These are phyloP conservation scores for Giardia muris DNA, from an alignment of 208 protist species.

Conservation along the genomic window DNA sequence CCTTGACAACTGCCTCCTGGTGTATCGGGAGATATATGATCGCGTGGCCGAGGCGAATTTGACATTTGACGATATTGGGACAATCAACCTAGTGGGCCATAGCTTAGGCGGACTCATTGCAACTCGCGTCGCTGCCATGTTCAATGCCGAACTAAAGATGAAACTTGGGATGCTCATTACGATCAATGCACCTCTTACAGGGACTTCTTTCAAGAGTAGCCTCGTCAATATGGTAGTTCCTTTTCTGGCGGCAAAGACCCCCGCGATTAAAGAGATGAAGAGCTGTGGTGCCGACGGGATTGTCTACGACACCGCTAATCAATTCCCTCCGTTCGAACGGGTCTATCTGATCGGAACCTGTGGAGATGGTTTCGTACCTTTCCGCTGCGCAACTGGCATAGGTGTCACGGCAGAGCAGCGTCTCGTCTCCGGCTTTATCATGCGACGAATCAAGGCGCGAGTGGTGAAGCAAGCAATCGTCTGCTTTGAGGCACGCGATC, in stretches of 20 bases:
- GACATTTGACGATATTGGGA: not conserved
- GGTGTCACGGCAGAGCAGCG: not conserved
- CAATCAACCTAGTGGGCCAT: not conserved
- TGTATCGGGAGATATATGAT: not conserved
- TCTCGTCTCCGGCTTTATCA: not conserved
- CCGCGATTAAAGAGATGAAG: not conserved
- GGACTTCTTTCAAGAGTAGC: not conserved
- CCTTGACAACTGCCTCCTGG: not conserved
- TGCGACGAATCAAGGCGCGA: not conserved
- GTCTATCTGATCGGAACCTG: not conserved
- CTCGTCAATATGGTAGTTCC: not conserved
- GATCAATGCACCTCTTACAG: constrained; percentile 10
- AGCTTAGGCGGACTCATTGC: not conserved
- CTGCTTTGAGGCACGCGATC: not conserved
- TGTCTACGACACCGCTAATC: not conserved
- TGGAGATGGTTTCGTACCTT: not conserved
- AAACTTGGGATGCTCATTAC: not conserved
- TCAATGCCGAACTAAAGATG: not conserved
- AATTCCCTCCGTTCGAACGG: not conserved
- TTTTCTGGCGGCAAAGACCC: not conserved
- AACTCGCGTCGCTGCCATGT: not conserved
- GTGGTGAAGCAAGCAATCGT: not conserved
- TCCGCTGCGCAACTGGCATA: not conserved
- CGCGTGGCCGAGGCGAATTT: not conserved
- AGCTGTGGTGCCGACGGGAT: not conserved